Evolutionary conservation across 2,329 filamentous ascomycete genomes (phyloP).

Genomic region (Capronia coronata): DNA sequence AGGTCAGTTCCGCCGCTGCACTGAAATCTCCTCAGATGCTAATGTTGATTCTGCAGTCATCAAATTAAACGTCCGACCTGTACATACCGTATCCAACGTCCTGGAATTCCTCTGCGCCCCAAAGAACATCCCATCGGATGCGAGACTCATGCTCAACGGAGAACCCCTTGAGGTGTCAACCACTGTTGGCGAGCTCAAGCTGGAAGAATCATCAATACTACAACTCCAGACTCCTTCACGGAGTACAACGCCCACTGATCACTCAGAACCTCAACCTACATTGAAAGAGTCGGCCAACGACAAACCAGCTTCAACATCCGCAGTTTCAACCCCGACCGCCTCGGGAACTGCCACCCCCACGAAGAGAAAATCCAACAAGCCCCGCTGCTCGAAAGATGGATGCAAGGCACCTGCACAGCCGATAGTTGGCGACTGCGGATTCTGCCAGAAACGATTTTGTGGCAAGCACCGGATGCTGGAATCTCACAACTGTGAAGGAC

Average conservation of each 20-base stretch:
- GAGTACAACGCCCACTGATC: constrained; percentile 19
- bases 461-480: constrained; percentile 90
- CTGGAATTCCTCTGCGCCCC: constrained; percentile 52
- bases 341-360: constrained; percentile 44
- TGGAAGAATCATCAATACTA: constrained; percentile 23
- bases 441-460: constrained; percentile 91
- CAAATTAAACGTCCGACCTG: constrained; percentile 49
- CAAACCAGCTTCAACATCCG: constrained; percentile 44
- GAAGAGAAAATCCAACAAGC: constrained; percentile 44
- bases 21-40: constrained; percentile 15
- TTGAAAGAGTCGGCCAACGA: constrained; percentile 46
- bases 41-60: constrained; percentile 42
- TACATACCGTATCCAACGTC: constrained; percentile 51
- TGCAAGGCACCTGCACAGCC: constrained; percentile 83
- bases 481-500: constrained; percentile 83
- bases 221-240: constrained; percentile 38
- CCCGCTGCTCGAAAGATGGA: constrained; percentile 78
- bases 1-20: constrained; percentile 42
- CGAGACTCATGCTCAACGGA: constrained; percentile 54
- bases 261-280: constrained; percentile 39
- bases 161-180: constrained; percentile 45
- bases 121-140: constrained; percentile 46
- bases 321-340: constrained; percentile 32
- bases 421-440: constrained; percentile 92
- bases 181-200: constrained; percentile 27